A percentile compares a stretch with the other conserved stretches of the same genome.
These are phyloP conservation scores for Exophiala viscosa DNA, from an alignment of 2,329 filamentous ascomycete species.

Conservation along the genomic window DNA sequence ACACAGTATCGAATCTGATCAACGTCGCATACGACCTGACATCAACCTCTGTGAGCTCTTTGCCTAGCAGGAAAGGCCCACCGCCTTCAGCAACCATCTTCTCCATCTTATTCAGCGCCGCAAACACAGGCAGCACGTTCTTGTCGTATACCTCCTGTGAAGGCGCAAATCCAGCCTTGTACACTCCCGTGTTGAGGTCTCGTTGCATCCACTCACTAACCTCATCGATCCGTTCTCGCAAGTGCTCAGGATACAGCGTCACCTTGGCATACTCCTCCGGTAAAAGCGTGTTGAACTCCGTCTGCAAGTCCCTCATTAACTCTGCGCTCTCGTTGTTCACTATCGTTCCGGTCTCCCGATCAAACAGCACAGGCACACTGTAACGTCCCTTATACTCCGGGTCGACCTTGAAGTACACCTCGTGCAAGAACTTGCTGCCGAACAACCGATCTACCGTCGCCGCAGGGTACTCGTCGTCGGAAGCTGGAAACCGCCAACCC, in stretches of 20 bases:
- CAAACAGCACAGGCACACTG: slow-evolving; percentile 61
- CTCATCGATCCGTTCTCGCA: slow-evolving; percentile 51
- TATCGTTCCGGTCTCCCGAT: slow-evolving; percentile 53
- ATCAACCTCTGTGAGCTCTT: slow-evolving; percentile 57
- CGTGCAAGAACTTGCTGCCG: slow-evolving; percentile 55
- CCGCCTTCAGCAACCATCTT: slow-evolving; percentile 43
- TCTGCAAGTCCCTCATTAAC: slow-evolving; percentile 56
- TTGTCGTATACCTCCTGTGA: slow-evolving; percentile 55
- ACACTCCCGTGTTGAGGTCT: slow-evolving; percentile 58
- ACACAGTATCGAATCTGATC: slow-evolving; percentile 59
- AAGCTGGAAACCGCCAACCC: slow-evolving; percentile 58
- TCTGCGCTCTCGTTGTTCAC: slow-evolving; percentile 62
- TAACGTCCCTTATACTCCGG: slow-evolving; percentile 59
- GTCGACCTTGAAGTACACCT: slow-evolving; percentile 61
- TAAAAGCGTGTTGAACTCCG: slow-evolving; percentile 52
- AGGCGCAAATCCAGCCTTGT: slow-evolving; percentile 58
- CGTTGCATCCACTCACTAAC: slow-evolving; percentile 53
- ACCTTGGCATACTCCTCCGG: slow-evolving; percentile 40
- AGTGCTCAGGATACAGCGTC: slow-evolving; percentile 52
- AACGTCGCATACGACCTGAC: slow-evolving; percentile 56
- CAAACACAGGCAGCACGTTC: slow-evolving; percentile 55
- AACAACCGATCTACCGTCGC: slow-evolving; percentile 61
- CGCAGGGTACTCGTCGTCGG: slow-evolving; percentile 53
- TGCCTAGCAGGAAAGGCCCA: slow-evolving; percentile 57
- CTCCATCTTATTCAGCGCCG: slow-evolving; percentile 58